Base-by-base conservation (phyloP, 768 basidiomycete species). In the Sarcomyxa edulis region DNA sequence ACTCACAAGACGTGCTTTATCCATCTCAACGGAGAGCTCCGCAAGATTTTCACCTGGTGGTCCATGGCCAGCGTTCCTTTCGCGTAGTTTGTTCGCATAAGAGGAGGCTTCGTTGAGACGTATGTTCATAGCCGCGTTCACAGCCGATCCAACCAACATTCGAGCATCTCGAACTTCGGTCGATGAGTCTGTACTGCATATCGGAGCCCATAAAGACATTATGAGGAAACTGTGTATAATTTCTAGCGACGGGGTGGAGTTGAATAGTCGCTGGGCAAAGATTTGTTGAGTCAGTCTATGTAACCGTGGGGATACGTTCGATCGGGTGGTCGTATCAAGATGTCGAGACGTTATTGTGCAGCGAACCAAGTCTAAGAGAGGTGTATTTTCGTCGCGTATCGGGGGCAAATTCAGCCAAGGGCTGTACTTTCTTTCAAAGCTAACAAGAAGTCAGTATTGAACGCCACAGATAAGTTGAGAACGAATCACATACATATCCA, bases 261-360 rank as follows among this genome's bases (percentile, higher is more conserved):
- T 62, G 45, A 67, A 72, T 19, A 69, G 55, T 40, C 67, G 65
- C 11, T 54, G 58, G 6, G 64, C 47, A 32, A 71, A 45, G 12
- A 55, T 50, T 3, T 68, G 61, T 14, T 70, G 67, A 4, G 65
- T 59, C 15, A 72, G 52, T 33, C 60, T 63, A 34, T 65, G 65
- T 22, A 72, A 53, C 24, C 60, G 60, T 1, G 66, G 71, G 16
- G 61, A 44, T 15, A 69, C 58, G 11, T 52, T 50, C 3, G 60
- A 52, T 26, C 62, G 61, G 34, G 52, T 58, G 20, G 56, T 47
- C 11, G 55, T 48, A 12, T 65, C 62, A 1, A 72, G 48, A 47
- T 73, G 71, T 27, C 71, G 56, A 23, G 68, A 66, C 11, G 71
- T 63, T 18, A 73, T 49, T 26, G 66, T 66, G 42, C 71, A 73